Evolutionary conservation across 345 rosid genomes (phyloP).

Genomic region (Noccaea bulbosa): DNA sequence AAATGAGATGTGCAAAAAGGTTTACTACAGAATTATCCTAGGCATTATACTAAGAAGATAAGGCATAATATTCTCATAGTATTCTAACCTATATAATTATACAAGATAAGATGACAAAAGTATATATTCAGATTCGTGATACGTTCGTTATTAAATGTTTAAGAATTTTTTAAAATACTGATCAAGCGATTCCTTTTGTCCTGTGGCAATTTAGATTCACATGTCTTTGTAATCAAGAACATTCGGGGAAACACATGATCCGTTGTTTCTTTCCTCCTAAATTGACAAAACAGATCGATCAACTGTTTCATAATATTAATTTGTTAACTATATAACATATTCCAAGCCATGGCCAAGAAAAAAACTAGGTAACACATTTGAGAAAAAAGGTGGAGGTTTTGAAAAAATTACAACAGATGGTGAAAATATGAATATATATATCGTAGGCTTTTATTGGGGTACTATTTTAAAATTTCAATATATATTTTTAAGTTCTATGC

Average conservation of each 20-base stretch:
- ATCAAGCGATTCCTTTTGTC: conserved; percentile 29
- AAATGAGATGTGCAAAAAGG: conserved; percentile 28
- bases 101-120: conserved; percentile 39
- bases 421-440: background rate
- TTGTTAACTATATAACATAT: conserved; percentile 8
- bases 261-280: conserved; percentile 19
- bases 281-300: conserved; percentile 6
- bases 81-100: conserved; percentile 35
- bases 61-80: conserved; percentile 38
- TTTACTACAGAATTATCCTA: conserved; percentile 41
- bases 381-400: background rate
- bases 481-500: background rate
- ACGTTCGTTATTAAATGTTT: conserved; percentile 19
- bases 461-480: background rate
- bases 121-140: conserved; percentile 39
- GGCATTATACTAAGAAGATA: conserved; percentile 46
- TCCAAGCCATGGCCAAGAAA: conserved; percentile 2
- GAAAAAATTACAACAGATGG: background rate
- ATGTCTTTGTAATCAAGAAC: conserved; percentile 37
- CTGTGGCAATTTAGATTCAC: conserved; percentile 28
- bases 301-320: conserved; percentile 15
- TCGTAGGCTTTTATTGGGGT: background rate
- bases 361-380: background rate
- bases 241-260: conserved; percentile 33
- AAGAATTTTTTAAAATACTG: background rate